phyloP scores from a whole-genome alignment of 768 basidiomycete genomes.

The Mycena venus region DNA sequence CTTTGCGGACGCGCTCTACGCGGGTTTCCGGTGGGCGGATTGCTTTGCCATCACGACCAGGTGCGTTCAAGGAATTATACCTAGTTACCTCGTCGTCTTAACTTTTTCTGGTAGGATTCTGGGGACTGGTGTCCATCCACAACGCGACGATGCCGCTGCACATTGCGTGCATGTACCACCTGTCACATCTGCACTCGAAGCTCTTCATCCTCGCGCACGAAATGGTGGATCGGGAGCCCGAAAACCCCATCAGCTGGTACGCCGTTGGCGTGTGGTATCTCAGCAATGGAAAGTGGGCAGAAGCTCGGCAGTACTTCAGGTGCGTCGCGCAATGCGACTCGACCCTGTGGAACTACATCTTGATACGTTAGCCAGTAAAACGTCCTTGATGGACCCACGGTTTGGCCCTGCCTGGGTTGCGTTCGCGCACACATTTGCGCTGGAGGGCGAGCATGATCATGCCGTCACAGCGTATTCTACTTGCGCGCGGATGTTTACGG shows the following conservation, averaged over 20 bases:
- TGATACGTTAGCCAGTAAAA: conserved; percentile 73
- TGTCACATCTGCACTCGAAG: conserved; percentile 90
- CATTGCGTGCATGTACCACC: conserved; percentile 98
- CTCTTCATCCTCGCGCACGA: conserved; percentile 98
- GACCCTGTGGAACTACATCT: background rate
- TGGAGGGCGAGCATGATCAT: conserved; percentile 98
- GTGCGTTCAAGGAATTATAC: conserved; percentile 51
- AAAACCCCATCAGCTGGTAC: conserved; percentile 96
- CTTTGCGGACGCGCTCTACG: conserved; percentile 91
- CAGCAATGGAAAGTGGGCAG: conserved; percentile 86
- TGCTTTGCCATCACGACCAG: conserved; percentile 90
- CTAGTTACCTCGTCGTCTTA: background rate
- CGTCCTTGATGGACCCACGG: conserved; percentile 95
- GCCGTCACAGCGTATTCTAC: conserved; percentile 99
- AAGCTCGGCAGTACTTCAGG: conserved; percentile 97
- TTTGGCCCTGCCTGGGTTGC: conserved; percentile 98
- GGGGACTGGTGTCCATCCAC: conserved; percentile 86
- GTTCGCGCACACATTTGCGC: conserved; percentile 96
- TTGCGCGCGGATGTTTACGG: conserved; percentile 93
- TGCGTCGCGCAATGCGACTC: conserved; percentile 46
- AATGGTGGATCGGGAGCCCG: conserved; percentile 94
- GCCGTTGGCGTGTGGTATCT: conserved; percentile 99
- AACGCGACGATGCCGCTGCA: conserved; percentile 93
- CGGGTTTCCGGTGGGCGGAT: conserved; percentile 93
- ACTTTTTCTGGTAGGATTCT: conserved; percentile 74